Evolutionary conservation across 1,284 basidiomycete species (phyloP).

Genomic region (Hemileia vastatrix): DNA sequence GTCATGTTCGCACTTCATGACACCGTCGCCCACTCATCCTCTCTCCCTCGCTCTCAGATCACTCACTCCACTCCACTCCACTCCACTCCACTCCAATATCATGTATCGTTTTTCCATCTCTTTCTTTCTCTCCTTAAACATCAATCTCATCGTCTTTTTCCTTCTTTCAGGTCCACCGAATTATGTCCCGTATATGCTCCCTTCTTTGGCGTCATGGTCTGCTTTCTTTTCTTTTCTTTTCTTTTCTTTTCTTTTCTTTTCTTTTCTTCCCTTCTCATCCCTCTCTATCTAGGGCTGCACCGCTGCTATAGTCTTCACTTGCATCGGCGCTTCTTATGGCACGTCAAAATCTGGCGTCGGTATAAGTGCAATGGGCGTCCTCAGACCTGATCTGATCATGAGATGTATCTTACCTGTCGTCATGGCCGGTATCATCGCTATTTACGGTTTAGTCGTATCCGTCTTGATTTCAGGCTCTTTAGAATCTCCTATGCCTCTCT

Average conservation of each 20-base stretch:
- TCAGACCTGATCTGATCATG: slow-evolving; percentile 46
- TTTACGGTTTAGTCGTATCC: slow-evolving; percentile 48
- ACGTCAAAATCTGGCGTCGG: slow-evolving; percentile 49
- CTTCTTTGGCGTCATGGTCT: slow-evolving; percentile 21
- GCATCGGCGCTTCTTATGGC: slow-evolving; percentile 41
- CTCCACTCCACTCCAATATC: no score
- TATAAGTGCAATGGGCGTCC: slow-evolving; percentile 49
- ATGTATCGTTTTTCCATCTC: no score
- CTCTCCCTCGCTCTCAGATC: neutral
- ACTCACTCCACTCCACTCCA: neutral
- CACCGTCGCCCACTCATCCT: no score
- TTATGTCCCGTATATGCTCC: slow-evolving; percentile 20
- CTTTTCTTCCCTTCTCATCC: neutral
- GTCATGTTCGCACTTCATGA: no score
- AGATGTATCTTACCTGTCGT: slow-evolving; percentile 39
- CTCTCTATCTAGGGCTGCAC: slow-evolving; percentile 16
- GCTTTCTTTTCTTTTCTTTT: neutral
- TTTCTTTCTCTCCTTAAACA: no score
- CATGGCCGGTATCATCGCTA: slow-evolving; percentile 45
- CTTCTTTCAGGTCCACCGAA: slow-evolving; percentile 19
- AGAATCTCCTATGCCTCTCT: slow-evolving; percentile 48
- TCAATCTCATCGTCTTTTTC: no score
- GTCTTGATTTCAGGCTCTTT: slow-evolving; percentile 47
- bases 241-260: neutral
- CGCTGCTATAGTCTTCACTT: slow-evolving; percentile 18